Evolutionary conservation across 352 stramenopile species (phyloP).

Genomic region (Aphanomyces astaci): DNA sequence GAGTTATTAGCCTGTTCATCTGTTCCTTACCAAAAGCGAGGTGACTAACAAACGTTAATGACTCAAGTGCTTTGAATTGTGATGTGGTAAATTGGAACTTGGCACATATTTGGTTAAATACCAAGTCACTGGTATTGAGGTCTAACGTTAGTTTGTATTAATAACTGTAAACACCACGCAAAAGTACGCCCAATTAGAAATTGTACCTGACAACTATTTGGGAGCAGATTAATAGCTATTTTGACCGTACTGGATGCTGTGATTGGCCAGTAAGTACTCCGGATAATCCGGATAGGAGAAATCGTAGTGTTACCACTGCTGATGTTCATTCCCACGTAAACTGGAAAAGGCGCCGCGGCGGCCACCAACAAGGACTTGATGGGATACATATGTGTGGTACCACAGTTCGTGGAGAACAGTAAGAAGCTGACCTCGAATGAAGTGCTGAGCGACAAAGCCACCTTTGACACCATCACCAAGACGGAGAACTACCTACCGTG

Average conservation of each 20-base stretch:
- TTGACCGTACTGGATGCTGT: too few species aligned
- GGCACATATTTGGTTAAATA: too few species aligned
- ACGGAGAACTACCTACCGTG: not conserved
- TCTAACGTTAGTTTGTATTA: too few species aligned
- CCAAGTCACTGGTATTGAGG: too few species aligned
- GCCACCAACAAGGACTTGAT: not conserved
- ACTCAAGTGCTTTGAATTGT: too few species aligned
- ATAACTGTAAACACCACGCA: too few species aligned
- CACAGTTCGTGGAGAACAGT: constrained; percentile 17
- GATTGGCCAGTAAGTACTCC: not conserved
- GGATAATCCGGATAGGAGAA: not conserved
- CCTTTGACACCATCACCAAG: constrained; percentile 18
- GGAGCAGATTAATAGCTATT: not conserved
- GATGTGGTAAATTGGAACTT: too few species aligned
- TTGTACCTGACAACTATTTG: too few species aligned
- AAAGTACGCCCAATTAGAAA: too few species aligned
- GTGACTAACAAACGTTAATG: too few species aligned
- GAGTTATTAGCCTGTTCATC: too few species aligned
- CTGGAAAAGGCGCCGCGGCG: not conserved
- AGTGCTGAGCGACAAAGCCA: not conserved
- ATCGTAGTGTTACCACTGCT: not conserved
- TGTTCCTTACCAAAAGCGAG: too few species aligned
- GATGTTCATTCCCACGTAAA: not conserved
- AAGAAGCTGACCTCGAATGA: not conserved
- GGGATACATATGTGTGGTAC: constrained; percentile 14